These are phyloP conservation scores for Fragilariopsis cylindrus DNA, from an alignment of 108 stramenopile species.

Conservation along the genomic window DNA sequence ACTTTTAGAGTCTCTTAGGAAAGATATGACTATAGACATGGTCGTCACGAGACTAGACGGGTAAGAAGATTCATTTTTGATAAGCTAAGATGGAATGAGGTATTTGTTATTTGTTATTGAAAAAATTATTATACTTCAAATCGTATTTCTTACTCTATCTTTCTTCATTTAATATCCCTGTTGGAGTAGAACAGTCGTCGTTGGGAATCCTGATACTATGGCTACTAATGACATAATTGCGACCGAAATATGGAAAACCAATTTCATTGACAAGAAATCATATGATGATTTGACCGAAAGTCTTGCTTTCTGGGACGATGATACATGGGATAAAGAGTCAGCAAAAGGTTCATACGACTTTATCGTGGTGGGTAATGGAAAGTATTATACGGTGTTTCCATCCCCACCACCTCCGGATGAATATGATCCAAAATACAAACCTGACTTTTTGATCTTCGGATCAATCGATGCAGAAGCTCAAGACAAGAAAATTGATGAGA, in stretches of 20 bases:
- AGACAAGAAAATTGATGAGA: constrained; percentile 20
- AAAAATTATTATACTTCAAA: too few species aligned
- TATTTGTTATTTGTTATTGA: too few species aligned
- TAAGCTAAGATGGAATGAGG: too few species aligned
- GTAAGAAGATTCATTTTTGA: too few species aligned
- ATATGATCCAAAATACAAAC: constrained; percentile 35
- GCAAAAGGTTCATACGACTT: constrained; percentile 1
- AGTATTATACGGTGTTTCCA: constrained; percentile 19
- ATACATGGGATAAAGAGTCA: constrained; percentile 7
- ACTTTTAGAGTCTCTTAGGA: constrained; percentile 28
- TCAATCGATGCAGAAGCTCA: constrained; percentile 24
- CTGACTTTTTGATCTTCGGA: constrained; percentile 39
- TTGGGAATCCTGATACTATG: not conserved
- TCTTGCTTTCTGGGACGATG: constrained; percentile 23
- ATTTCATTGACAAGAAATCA: constrained; percentile 12
- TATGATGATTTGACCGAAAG: constrained; percentile 12
- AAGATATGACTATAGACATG: constrained; percentile 24
- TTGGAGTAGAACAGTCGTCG: constrained; percentile 18
- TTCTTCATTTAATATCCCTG: too few species aligned
- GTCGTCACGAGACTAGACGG: constrained; percentile 39
- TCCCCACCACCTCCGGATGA: constrained; percentile 40
- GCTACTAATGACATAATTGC: not conserved
- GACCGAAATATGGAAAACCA: constrained; percentile 13
- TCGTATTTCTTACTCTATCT: too few species aligned
- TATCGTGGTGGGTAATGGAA: constrained; percentile 20